Conservation (phyloP, 768 basidiomycete species). For the Hygrophorus russula region DNA sequence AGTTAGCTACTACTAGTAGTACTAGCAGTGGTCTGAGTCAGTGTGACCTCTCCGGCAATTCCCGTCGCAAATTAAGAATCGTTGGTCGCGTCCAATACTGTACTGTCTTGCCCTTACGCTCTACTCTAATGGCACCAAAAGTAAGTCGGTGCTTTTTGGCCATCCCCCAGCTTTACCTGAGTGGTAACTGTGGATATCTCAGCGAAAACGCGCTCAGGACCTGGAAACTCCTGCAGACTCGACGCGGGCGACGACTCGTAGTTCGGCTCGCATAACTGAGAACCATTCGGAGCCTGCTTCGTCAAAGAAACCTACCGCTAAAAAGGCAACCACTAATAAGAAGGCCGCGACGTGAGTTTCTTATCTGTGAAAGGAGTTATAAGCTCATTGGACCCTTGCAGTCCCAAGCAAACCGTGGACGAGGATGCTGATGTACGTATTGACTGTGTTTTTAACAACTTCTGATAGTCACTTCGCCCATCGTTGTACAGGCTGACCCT, state of each 20-base stretch:
- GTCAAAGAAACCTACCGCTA: conserved; percentile 15
- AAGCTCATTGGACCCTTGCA: neutral
- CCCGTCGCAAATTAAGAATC: neutral
- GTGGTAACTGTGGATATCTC: neutral
- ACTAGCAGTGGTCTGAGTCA: no score
- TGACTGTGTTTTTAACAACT: neutral
- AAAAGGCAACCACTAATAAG: conserved; percentile 11
- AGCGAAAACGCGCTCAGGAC: conserved; percentile 45
- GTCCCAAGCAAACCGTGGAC: neutral
- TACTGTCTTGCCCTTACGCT: neutral
- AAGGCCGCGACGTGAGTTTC: neutral
- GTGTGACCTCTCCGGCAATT: no score
- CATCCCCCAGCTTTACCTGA: neutral
- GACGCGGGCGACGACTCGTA: conserved; percentile 35
- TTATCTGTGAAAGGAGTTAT: neutral
- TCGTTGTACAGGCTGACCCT: conserved; percentile 13
- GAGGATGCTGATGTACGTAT: neutral
- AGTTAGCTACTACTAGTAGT: no score
- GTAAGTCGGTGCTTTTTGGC: conserved; percentile 11
- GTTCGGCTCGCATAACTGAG: conserved; percentile 25
- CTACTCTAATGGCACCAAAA: conserved; percentile 25
- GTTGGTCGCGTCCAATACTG: neutral
- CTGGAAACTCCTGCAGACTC: conserved; percentile 14
- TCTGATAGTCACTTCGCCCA: neutral
- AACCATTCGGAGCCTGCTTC: conserved; percentile 18